A percentile compares a stretch with the other conserved stretches of the same genome.
phyloP scores from a whole-genome alignment of 768 basidiomycete species.

The Auriculariales sp. region DNA sequence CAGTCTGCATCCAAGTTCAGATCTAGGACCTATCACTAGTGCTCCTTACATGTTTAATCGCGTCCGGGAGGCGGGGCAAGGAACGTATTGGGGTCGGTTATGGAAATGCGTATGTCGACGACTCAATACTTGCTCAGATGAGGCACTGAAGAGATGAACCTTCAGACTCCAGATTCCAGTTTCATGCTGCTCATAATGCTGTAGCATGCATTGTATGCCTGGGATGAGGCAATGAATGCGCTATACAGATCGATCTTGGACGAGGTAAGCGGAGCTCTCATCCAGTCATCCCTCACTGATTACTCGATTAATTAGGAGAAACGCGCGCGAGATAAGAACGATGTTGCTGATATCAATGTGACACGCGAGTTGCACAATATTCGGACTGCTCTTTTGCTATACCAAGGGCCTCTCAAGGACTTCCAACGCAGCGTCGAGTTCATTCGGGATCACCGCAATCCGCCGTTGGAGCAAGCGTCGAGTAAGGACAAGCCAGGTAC shows the following conservation, averaged over 20 bases:
- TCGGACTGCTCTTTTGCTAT: background rate
- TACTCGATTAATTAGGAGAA: too few species aligned
- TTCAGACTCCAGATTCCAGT: constrained; percentile 3
- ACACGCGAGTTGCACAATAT: background rate
- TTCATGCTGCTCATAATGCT: constrained; percentile 4
- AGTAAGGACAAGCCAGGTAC: background rate
- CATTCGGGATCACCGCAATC: background rate
- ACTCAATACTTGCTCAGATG: too few species aligned
- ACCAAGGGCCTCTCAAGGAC: background rate
- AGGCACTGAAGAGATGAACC: too few species aligned
- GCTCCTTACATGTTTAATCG: background rate
- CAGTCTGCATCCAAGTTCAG: background rate
- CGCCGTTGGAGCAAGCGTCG: background rate
- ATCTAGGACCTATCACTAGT: background rate
- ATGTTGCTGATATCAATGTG: background rate
- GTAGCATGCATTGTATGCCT: constrained; percentile 8
- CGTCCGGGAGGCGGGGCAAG: background rate
- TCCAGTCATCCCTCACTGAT: too few species aligned
- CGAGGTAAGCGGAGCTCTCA: too few species aligned
- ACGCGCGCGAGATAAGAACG: background rate
- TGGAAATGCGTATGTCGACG: too few species aligned
- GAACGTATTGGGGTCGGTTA: background rate
- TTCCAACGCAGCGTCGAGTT: background rate
- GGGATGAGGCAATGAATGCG: constrained; percentile 7
- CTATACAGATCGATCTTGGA: constrained; percentile 5